Conservation (phyloP, 2,329 filamentous ascomycete species). For the Zymoseptoria pseudotritici region DNA sequence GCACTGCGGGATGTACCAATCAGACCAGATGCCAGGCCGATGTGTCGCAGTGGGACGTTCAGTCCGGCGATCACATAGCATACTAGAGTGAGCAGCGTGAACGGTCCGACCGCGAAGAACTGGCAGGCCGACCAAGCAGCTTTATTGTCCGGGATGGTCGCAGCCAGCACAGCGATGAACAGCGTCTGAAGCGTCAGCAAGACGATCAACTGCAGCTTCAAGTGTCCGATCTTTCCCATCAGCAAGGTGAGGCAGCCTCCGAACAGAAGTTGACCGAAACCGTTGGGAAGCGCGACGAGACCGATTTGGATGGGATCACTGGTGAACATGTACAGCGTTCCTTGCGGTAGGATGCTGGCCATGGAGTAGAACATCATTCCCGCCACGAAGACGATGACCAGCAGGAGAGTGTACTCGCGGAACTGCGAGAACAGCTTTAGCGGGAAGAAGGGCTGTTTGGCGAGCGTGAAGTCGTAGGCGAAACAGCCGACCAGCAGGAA, state of each 20-base stretch:
- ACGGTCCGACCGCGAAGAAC: background rate
- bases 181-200: background rate
- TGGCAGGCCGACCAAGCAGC: background rate
- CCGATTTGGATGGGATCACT: conserved; percentile 7
- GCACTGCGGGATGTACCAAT: background rate
- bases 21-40: background rate
- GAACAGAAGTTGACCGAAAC: background rate
- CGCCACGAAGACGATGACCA: conserved; percentile 6
- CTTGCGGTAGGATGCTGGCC: conserved; percentile 3
- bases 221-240: background rate
- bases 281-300: conserved; percentile 1
- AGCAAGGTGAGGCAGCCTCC: background rate
- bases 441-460: conserved; percentile 6
- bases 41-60: background rate
- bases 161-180: background rate
- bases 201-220: background rate
- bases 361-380: conserved; percentile 8
- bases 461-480: conserved; percentile 4
- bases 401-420: conserved; percentile 5
- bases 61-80: background rate
- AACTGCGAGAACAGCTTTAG: conserved; percentile 8
- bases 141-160: background rate
- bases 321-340: conserved; percentile 5
- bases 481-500: conserved; percentile 3
- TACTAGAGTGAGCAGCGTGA: background rate